phyloP scores from a whole-genome alignment of 768 basidiomycete genomes.

The Rhodocollybia butyracea region DNA sequence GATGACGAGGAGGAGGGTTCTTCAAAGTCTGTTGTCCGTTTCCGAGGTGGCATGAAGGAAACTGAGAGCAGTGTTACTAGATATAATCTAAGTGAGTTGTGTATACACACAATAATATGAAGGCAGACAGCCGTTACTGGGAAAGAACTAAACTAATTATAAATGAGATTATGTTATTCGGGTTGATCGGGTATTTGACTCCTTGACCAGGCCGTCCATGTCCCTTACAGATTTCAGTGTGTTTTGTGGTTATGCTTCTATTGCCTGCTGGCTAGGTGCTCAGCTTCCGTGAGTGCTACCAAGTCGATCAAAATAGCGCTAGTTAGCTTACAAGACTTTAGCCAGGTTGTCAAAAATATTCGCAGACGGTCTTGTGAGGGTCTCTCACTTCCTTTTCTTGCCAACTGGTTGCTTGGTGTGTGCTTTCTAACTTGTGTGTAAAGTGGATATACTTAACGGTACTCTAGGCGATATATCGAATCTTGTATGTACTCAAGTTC shows the following conservation, averaged over 20 bases:
- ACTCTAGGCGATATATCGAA: slow-evolving; percentile 85
- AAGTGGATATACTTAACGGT: not conserved
- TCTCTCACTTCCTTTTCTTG: slow-evolving; percentile 88
- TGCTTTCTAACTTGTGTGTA: slow-evolving; percentile 1
- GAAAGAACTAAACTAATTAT: too few species aligned
- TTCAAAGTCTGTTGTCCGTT: slow-evolving; percentile 36
- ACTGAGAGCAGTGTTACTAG: not conserved
- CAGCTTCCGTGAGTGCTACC: slow-evolving; percentile 74
- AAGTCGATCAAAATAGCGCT: not conserved
- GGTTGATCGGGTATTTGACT: not conserved
- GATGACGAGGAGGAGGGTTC: slow-evolving; percentile 28
- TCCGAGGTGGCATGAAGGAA: slow-evolving; percentile 31
- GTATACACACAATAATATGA: too few species aligned
- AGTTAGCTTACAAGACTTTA: slow-evolving; percentile 26
- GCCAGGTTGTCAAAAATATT: slow-evolving; percentile 83
- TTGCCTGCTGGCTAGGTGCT: slow-evolving; percentile 80
- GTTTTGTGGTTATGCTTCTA: slow-evolving; percentile 66
- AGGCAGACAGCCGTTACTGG: too few species aligned
- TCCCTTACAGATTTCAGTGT: slow-evolving; percentile 47
- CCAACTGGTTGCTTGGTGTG: slow-evolving; percentile 89
- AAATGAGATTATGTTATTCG: not conserved
- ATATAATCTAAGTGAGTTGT: too few species aligned
- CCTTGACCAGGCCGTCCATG: not conserved
- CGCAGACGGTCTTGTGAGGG: slow-evolving; percentile 79
- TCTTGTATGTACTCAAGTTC: too few species aligned